Evolutionary conservation across 148 eudicot species (phyloP).

Genomic region (Agrostemma githago): DNA sequence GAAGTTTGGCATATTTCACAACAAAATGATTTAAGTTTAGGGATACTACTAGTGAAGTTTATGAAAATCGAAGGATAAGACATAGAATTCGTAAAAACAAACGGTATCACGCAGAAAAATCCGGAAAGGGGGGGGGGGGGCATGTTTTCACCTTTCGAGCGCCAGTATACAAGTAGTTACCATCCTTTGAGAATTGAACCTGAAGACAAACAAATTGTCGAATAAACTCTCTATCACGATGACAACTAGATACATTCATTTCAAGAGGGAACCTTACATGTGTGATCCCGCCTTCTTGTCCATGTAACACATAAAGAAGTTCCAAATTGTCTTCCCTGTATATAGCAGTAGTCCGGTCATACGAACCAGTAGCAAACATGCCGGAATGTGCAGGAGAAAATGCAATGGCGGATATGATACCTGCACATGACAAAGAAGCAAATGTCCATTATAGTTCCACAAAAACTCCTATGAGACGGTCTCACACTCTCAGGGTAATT

Average conservation of each 20-base stretch:
- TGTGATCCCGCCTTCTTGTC: conserved; percentile 98
- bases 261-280: conserved; percentile 57
- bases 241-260: neutral
- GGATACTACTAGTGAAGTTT: too few species aligned
- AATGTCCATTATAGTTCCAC: neutral
- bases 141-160: conserved; percentile 70
- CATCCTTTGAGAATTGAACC: conserved; percentile 97
- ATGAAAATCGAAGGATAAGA: too few species aligned
- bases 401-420: conserved; percentile 87
- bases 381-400: conserved; percentile 75
- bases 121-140: neutral
- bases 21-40: too few species aligned
- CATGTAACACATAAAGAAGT: conserved; percentile 80
- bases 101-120: neutral
- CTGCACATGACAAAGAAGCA: conserved; percentile 36
- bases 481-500: neutral
- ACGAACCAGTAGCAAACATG: conserved; percentile 92
- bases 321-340: conserved; percentile 94
- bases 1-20: too few species aligned
- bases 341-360: conserved; percentile 78
- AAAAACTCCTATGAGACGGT: neutral
- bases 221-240: conserved; percentile 2
- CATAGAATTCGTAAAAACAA: too few species aligned
- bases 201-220: conserved; percentile 26
- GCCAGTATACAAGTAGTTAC: conserved; percentile 91